Conservation (phyloP, 352 stramenopile species). For the Phytophthora quininea region DNA sequence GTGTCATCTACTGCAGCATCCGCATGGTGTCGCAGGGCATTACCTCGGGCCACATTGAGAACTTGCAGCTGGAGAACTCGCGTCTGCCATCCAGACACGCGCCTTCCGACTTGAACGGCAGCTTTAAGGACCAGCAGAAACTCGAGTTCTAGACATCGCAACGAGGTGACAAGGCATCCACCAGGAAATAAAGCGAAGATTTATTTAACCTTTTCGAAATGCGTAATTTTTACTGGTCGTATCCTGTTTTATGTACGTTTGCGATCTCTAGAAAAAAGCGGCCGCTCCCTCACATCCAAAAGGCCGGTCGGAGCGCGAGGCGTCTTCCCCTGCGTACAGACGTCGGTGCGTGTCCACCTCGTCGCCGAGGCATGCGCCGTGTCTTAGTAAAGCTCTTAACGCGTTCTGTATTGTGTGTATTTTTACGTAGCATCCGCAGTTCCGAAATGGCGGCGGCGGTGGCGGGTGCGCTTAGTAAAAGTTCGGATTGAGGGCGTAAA, state of each 20-base stretch:
- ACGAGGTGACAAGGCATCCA: background rate
- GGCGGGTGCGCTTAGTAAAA: slow-evolving; percentile 20
- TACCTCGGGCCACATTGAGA: slow-evolving; percentile 80
- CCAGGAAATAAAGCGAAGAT: background rate
- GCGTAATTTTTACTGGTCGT: too few relatives aligned
- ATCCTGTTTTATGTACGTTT: too few relatives aligned
- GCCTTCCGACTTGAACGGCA: slow-evolving; percentile 32
- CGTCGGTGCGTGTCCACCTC: background rate
- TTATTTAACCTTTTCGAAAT: background rate
- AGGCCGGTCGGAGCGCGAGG: background rate
- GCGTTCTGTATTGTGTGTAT: background rate
- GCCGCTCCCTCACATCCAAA: background rate
- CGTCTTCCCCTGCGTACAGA: background rate
- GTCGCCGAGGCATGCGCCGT: background rate
- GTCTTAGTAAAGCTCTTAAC: background rate
- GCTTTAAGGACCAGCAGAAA: slow-evolving; percentile 34
- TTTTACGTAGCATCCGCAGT: slow-evolving; percentile 23
- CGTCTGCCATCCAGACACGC: slow-evolving; percentile 24
- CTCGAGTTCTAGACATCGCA: slow-evolving; percentile 31
- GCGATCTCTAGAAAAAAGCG: background rate
- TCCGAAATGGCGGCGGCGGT: slow-evolving; percentile 37
- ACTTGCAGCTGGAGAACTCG: slow-evolving; percentile 69
- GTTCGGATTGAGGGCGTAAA: slow-evolving; percentile 5
- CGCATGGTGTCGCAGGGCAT: slow-evolving; percentile 88
- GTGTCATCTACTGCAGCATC: slow-evolving; percentile 88